phyloP scores from a whole-genome alignment of 768 basidiomycete species.

The Pulveroboletus sp. region DNA sequence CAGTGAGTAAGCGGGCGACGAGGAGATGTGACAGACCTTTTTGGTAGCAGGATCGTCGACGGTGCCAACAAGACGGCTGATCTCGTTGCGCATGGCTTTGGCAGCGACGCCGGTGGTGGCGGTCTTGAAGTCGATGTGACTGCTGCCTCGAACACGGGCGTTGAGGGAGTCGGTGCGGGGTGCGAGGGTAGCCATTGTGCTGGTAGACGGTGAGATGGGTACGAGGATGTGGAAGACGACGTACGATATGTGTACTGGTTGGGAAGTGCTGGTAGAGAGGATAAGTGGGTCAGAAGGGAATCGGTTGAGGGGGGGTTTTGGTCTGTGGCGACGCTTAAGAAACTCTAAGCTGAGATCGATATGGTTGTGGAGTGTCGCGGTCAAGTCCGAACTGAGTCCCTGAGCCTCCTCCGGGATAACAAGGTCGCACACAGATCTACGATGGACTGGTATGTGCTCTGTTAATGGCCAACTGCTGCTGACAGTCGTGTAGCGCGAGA shows the following conservation, averaged over 20 bases:
- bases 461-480: constrained; percentile 7
- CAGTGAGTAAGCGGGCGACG: constrained; percentile 8
- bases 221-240: constrained; percentile 8
- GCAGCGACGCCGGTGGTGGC: constrained; percentile 91
- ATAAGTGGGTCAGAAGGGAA: constrained; percentile 49
- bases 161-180: constrained; percentile 68
- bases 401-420: constrained; percentile 29
- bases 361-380: constrained; percentile 29
- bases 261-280: constrained; percentile 63
- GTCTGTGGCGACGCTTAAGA: constrained; percentile 65
- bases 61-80: constrained; percentile 86
- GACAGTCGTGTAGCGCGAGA: constrained; percentile 14
- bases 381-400: constrained; percentile 31
- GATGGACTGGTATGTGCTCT: constrained; percentile 5
- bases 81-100: constrained; percentile 98
- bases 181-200: constrained; percentile 53
- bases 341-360: constrained; percentile 38
- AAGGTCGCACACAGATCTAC: constrained; percentile 29
- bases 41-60: constrained; percentile 78
- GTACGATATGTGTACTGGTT: constrained; percentile 54
- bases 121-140: constrained; percentile 96
- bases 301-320: constrained; percentile 42
- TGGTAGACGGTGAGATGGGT: constrained; percentile 24
- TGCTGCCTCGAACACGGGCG: constrained; percentile 70
- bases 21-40: constrained; percentile 52